A percentile compares a stretch with the other conserved stretches of the same genome.
These are phyloP conservation scores for Wickerhamiella siamensis DNA, from an alignment of 805 yeast species.

Conservation along the genomic window DNA sequence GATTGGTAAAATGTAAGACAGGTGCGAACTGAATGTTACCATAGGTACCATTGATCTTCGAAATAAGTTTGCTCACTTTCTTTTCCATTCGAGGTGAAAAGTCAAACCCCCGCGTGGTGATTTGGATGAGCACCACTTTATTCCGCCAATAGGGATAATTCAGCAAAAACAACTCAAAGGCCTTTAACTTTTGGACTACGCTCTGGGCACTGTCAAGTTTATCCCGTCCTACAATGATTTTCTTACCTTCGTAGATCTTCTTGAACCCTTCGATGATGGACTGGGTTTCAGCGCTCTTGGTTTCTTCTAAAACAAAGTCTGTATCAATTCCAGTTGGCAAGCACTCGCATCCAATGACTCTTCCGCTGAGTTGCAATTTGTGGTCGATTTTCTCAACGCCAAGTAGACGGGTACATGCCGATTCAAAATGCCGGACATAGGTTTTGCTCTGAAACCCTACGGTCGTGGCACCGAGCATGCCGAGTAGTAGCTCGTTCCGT, in stretches of 20 bases:
- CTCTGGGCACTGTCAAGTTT: conserved; percentile 85
- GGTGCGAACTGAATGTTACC: conserved; percentile 78
- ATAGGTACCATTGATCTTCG: conserved; percentile 68
- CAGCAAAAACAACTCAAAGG: conserved; percentile 74
- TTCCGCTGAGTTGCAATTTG: conserved; percentile 58
- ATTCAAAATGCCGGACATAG: conserved; percentile 79
- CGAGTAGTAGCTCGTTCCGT: conserved; percentile 70
- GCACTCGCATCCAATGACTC: conserved; percentile 55
- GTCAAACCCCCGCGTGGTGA: conserved; percentile 63
- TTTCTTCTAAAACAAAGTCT: conserved; percentile 47
- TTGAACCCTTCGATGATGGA: conserved; percentile 52
- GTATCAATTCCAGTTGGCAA: conserved; percentile 87
- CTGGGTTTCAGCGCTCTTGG: conserved; percentile 28
- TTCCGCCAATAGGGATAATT: conserved; percentile 89
- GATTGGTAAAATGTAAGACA: conserved; percentile 82
- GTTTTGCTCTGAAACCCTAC: conserved; percentile 77
- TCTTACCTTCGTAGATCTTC: conserved; percentile 30
- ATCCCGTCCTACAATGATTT: conserved; percentile 87
- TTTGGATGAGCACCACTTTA: conserved; percentile 79
- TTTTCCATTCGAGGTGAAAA: conserved; percentile 53
- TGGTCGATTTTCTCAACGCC: conserved; percentile 49
- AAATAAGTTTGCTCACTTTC: conserved; percentile 69
- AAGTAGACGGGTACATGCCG: conserved; percentile 74
- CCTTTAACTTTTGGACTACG: conserved; percentile 82
- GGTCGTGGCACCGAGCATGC: conserved; percentile 79